Base-by-base conservation (phyloP, 306 rosid species). In the Malus sylvestris region DNA sequence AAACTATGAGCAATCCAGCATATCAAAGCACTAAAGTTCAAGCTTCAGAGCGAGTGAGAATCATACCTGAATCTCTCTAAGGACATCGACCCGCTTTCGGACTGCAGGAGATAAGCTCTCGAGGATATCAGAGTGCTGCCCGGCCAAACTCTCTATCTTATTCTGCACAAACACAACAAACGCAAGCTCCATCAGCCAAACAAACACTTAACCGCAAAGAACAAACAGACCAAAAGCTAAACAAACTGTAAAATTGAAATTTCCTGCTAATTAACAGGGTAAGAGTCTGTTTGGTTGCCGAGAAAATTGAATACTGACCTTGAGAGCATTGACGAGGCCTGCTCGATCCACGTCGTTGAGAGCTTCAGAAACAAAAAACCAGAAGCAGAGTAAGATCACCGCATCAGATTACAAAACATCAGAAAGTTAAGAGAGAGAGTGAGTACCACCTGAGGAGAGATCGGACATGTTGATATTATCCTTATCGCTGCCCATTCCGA, bases 1-100 rank as follows among this genome's bases (percentile, higher is more conserved):
- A 49, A 49, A 49, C 55, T 49, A 49, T 49, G 8, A 15, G 55
- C 11, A 57, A 11, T 19, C 53, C 62, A 29, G 7, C 8, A 45
- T 7, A 74, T 40, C 2, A 65, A 11, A 45, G 46, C 70, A 19
- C 29, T 16, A 16, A 74, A 62, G 44, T 16, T n/a, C 23, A 67
- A 19, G 38, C 6, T 57, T 44, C 30, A 8, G 22, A 75, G 3
- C 60, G 40, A 27, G 20, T 1, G 2, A 44, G 27, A 29, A 45
- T 18, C 79, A 70, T 81, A 79, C 98, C 96, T 93, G 98, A 67
- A 93, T 87, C 77, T 91, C 97, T 81, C 96, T 87, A 59, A 93
- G 98, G 81, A 89, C 84, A 75, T 93, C 98, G 6, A 93, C 98
- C 27, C 98, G 88, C 87, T 88, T 93, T 67, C 93, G 82, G 65